Base-by-base conservation (phyloP, 306 rosid species). In the Pyrus pyrifolia region DNA sequence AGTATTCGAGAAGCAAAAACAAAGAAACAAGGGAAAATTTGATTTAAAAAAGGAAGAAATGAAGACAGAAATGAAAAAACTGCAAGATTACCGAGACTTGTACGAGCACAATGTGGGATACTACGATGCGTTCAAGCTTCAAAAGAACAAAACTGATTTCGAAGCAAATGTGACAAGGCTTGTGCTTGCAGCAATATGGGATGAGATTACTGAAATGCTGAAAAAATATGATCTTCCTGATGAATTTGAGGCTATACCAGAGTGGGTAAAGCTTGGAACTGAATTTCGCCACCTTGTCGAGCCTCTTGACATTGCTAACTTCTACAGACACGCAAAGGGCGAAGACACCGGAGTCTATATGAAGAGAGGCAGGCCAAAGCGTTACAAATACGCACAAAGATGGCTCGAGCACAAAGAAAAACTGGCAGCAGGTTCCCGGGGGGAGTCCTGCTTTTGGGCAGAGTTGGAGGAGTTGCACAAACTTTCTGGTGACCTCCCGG, bases 221-320 rank as follows among this genome's bases (percentile, higher is more conserved):
- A 90, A 79, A 49, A 80, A 81, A 23, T 84, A 87, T 25, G 87
- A 88, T 22, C 92, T 95, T 15, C 97, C 97, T 0, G 96, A 95
- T 62, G 88, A 83, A n/a, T 89, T 89, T 3, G 98, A 95, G 86
- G 91, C 91, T 13, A 62, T 35, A 0, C 0, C 0, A 12, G 67
- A 81, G 0, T 95, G 97, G 96, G 51, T 92, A 6, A 2, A 30
- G 0, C 83, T 70, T 0, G 96, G 91, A 64, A 95, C 92, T 3
- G 1, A n/a, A 45, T 89, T 42, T 30, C 93, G 97, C 11, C 78
- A 75, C 61, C 86, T 91, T 10, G 85, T 86, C 31, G 97, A 95
- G 84, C 96, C 97, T 45, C 79, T 95, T 18, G 97, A 92, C 35
- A 82, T 95, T 10, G 92, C 97, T 42, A 90, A 95, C 84, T 95